Percentiles rank a stretch among this genome's conserved stretches.
Evolutionary conservation across 345 rosid genomes (phyloP).

Genomic region (Balakata baccata): DNA sequence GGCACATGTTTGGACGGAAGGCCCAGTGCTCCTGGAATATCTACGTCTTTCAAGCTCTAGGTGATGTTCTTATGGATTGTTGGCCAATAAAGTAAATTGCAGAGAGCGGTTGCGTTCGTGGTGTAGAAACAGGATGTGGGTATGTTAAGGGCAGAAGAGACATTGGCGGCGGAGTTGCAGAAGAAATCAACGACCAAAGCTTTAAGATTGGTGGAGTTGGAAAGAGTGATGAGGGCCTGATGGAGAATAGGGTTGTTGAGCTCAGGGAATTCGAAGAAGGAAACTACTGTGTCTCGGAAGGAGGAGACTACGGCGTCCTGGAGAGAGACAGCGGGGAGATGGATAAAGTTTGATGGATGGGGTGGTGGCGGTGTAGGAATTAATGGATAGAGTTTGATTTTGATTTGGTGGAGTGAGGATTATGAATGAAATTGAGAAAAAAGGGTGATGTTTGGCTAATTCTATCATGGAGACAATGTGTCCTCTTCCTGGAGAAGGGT

Average conservation of each 20-base stretch:
- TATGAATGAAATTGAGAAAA: neutral
- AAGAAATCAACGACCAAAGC: constrained; percentile 49
- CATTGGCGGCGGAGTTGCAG: constrained; percentile 28
- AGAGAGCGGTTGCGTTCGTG: constrained; percentile 8
- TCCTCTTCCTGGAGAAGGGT: constrained; percentile 31
- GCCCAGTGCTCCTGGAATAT: constrained; percentile 30
- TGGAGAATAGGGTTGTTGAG: constrained; percentile 42
- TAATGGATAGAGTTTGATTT: neutral
- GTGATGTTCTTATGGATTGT: constrained; percentile 2
- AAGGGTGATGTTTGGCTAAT: constrained; percentile 23
- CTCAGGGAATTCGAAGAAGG: constrained; percentile 26
- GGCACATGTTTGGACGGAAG: constrained; percentile 25
- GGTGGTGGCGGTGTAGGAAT: neutral
- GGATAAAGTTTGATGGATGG: constrained; percentile 47
- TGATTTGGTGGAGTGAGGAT: neutral
- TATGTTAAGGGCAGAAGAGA: constrained; percentile 16
- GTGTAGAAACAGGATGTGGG: constrained; percentile 23
- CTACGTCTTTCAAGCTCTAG: constrained; percentile 17
- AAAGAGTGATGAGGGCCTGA: constrained; percentile 36
- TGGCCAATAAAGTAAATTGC: constrained; percentile 18
- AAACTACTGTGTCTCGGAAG: constrained; percentile 32
- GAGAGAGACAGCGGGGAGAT: constrained; percentile 35
- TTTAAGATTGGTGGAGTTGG: constrained; percentile 19
- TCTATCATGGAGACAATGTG: constrained; percentile 34
- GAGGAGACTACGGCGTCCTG: constrained; percentile 19